Conservation (phyloP, 2,329 filamentous ascomycete species). For the Thermomyces lanuginosus region DNA sequence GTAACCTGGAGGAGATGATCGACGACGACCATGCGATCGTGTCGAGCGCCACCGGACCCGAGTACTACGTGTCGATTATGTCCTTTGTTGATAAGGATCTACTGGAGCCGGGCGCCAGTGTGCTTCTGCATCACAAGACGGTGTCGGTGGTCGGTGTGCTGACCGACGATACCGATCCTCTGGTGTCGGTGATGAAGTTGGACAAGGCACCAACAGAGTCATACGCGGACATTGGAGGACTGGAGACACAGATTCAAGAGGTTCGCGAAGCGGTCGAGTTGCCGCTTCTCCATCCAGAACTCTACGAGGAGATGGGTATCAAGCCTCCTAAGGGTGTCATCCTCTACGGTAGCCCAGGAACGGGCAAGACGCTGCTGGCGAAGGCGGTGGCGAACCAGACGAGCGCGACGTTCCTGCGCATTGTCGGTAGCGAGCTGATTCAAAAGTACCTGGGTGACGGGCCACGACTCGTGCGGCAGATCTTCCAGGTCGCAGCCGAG, state of each 20-base stretch:
- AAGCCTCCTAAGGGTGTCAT: constrained; percentile 99
- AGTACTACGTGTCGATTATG: constrained; percentile 99
- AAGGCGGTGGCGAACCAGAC: constrained; percentile 98
- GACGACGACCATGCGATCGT: constrained; percentile 99
- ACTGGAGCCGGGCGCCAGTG: constrained; percentile 86
- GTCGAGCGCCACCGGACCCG: constrained; percentile 87
- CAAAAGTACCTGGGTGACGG: constrained; percentile 98
- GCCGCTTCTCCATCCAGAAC: constrained; percentile 81
- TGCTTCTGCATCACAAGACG: constrained; percentile 91
- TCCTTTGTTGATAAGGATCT: constrained; percentile 99
- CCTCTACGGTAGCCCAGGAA: constrained; percentile 90
- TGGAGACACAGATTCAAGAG: constrained; percentile 92
- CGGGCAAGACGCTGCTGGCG: constrained; percentile 86
- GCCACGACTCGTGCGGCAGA: constrained; percentile 81
- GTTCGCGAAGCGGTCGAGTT: constrained; percentile 94
- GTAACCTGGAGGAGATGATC: constrained; percentile 94
- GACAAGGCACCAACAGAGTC: constrained; percentile 97
- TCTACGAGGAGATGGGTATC: constrained; percentile 99
- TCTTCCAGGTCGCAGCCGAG: constrained; percentile 80
- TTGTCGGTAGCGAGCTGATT: constrained; percentile 91
- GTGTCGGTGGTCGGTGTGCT: constrained; percentile 95
- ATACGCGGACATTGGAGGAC: constrained; percentile 93
- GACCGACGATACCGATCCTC: constrained; percentile 86
- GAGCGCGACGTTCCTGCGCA: constrained; percentile 94
- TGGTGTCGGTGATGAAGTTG: constrained; percentile 97